Evolutionary conservation across 2,329 filamentous ascomycete genomes (phyloP), one percentile per base, ranked within the genome.

Genomic region (Botrytis pseudocinerea): DNA sequence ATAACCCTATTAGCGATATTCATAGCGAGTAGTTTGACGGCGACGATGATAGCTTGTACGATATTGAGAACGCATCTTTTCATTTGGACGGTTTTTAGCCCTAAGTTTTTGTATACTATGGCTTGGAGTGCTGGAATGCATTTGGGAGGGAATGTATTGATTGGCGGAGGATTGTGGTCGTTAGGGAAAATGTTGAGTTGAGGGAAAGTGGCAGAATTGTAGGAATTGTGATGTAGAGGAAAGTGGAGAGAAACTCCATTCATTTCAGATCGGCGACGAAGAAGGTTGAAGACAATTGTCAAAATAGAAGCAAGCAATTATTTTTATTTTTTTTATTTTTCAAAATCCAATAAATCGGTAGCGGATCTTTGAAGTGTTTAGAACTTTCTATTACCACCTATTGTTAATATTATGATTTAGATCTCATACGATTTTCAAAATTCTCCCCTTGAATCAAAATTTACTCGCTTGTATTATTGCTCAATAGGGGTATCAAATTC

Each of bases 61-160:
- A 86, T 88, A 12, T 82, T 99, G 80, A 86, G 95, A 77, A 94
- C 93, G 44, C 96, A 99, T 85, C 82, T 99, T 73, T 99, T 99
- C 81, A 95, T 99, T 75, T 99, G 96, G 96, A 98, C 95, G 0
- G 96, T 99, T 18, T 99, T 99, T 82, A 97, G 93, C 76, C 96
- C 96, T 0, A 99, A 98, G 82, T 98, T 95, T 82, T 83, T 99
- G 77, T 99, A 97, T 81, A 93, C 90, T 76, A 92, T 96, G 86
- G 94, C 92, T 22, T 99, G 96, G 97, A 90, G 88, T 75, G 80
- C 95, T 63, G 93, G 89, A 12, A 93, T 95, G 84, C 95, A 99
- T 87, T 81, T 95, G 74, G 80, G 87, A 54, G 85, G 95, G 61
- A 94, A 95, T 81, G 78, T 95, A 48, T 84, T 87, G 8, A 77